Conservation (phyloP, 2,329 filamentous ascomycete species). For the Phaeophleospora eucalypticola region DNA sequence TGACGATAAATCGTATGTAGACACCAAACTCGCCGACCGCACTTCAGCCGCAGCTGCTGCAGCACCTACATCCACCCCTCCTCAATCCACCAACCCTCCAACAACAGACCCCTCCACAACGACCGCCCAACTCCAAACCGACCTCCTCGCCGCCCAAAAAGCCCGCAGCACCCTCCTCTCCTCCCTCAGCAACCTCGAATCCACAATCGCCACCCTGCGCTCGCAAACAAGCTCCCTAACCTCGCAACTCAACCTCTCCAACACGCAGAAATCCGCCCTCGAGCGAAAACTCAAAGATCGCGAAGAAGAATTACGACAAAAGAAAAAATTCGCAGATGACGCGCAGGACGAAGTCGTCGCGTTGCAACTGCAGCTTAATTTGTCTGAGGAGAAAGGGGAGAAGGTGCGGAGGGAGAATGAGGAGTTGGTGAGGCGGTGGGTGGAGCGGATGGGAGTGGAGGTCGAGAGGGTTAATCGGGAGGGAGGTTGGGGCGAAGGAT, state of each 20-base stretch:
- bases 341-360: conserved; percentile 92
- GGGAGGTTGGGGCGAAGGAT: conserved; percentile 25
- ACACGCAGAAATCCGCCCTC: conserved; percentile 58
- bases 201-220: no score
- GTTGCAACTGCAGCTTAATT: conserved; percentile 79
- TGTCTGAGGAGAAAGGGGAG: conserved; percentile 72
- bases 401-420: conserved; percentile 78
- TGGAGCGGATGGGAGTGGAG: conserved; percentile 80
- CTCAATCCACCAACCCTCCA: conserved; percentile 52
- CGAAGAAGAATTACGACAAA: conserved; percentile 79
- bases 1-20: conserved; percentile 22
- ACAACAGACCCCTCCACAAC: conserved; percentile 28
- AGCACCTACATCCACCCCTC: conserved; percentile 6
- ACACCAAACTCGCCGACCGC: conserved; percentile 47
- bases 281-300: conserved; percentile 68
- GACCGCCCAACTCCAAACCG: conserved; percentile 51
- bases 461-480: conserved; percentile 77
- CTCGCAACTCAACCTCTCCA: conserved; percentile 58
- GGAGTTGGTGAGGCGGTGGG: conserved; percentile 85
- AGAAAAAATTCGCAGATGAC: conserved; percentile 77
- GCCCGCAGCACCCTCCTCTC: conserved; percentile 73
- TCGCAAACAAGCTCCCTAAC: conserved; percentile 64
- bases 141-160: conserved; percentile 73
- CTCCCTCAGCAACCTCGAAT: conserved; percentile 67
- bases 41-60: conserved; percentile 28